A percentile compares a stretch with the other conserved stretches of the same genome.
Evolutionary conservation across 148 eudicot genomes (phyloP).

Genomic region (Rhododendron ferrugineum): DNA sequence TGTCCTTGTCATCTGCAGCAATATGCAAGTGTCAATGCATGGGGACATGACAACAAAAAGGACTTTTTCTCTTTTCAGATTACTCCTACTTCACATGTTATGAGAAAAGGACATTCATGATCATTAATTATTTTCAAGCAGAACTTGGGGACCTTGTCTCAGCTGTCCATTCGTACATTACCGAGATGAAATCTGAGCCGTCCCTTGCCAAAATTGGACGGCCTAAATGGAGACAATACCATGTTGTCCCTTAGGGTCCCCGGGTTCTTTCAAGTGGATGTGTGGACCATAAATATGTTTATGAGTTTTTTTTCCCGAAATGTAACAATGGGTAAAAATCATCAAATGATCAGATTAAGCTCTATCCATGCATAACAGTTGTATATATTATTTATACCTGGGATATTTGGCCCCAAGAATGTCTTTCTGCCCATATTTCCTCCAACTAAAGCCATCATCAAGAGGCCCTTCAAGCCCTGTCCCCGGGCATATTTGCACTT

Average conservation of each 20-base stretch:
- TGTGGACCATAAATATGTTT: background rate
- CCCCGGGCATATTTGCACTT: constrained; percentile 26
- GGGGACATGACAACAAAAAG: background rate
- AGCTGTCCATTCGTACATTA: no score
- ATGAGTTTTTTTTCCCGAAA: background rate
- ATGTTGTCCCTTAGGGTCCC: no score
- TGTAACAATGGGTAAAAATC: background rate
- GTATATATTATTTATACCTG: constrained; percentile 19
- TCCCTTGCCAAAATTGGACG: no score
- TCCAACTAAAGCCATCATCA: constrained; percentile 43
- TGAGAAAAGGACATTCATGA: background rate
- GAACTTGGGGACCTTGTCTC: no score
- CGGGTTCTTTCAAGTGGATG: background rate
- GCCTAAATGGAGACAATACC: no score
- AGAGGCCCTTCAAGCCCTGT: constrained; percentile 39
- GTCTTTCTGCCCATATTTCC: constrained; percentile 55
- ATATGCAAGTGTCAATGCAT: background rate
- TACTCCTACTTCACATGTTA: background rate
- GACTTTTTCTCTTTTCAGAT: background rate
- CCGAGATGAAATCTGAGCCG: no score
- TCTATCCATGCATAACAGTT: background rate
- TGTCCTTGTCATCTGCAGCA: background rate
- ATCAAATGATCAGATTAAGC: background rate
- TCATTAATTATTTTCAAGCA: background rate
- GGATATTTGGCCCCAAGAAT: constrained; percentile 49